Evolutionary conservation across 129 eudicot genomes (phyloP), one percentile per base, ranked within the genome.

Genomic region (Ambrosia artemisiifolia): DNA sequence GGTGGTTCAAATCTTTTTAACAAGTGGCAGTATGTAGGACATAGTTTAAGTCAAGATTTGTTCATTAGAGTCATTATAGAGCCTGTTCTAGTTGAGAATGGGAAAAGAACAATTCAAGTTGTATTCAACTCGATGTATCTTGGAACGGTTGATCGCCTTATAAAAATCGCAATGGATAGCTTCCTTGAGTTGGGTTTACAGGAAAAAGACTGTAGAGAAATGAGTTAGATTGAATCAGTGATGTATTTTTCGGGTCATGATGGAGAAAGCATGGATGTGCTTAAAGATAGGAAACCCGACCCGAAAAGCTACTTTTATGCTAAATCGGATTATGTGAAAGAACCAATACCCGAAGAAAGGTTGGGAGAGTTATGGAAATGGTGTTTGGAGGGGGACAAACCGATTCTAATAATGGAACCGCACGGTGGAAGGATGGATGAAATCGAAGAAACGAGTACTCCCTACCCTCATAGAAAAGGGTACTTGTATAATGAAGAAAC

Each of bases 331-430:
- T 60, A 60, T 13, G 65, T 60, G 42, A 60, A 60, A 14, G 65
- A 60, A 12, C 40, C 40, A 1, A 59, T 59, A 30, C 42, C 42
- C 1, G 16, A 30, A 60, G 65, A 60, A 32, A 33, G 11, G 18
- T 12, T 60, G 11, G 19, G 14, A 11, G 65, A 30, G 42, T 0
- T 60, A 14, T 60, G 65, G 65, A 60, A 33, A 60, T 60, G 65
- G 65, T 60, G 65, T 60, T 60, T 60, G 65, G 65, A 60, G 18
- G 65, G 65, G 1, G 40, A 13, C 19, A 60, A 1, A 5, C 40
- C 65, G 42, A 60, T 60, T 60, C 65, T 60, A 1, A 60, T 60
- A 32, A 60, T 60, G 65, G 43, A 60, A 32, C 65, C 65, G 14
- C 65, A 60, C 17, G 65, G 65, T 14, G 65, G 65, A 32, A 30